Evolutionary conservation across 345 rosid species (phyloP), one percentile per base, ranked within the genome.

Genomic region (Hibiscus tridactylites): DNA sequence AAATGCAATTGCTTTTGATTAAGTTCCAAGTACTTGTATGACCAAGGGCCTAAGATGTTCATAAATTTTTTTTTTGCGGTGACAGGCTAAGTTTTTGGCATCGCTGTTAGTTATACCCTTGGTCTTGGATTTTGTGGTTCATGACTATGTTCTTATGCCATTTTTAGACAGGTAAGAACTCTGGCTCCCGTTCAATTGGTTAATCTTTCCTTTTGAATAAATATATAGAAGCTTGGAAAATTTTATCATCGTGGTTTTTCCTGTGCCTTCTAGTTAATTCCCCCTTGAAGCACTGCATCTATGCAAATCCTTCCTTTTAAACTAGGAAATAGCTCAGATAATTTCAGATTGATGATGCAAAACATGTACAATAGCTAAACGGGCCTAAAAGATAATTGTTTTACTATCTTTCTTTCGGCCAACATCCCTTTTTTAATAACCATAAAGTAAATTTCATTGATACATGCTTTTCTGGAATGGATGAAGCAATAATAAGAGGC

Each of bases 121-220:
- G 88, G 86, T 85, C 29, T 77, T 94, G 85, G 97, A 94, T 83
- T 88, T 88, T 82, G 77, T 85, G 64, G 97, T 91, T 70, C 98
- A 94, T 81, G 96, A 94, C 79, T 94, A 87, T 79, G 82, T 94
- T 61, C 93, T 94, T 61, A 83, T 94, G 98, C 97, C 98, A 13
- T 91, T 94, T 58, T 79, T 90, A 72, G 97, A 91, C 90, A 91
- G 98, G 98, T 90, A 46, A 21, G 24, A 64, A 17, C 68, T 64
- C 16, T 19, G 8, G 16, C 13, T 19, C 16, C 50, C 5, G 67
- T 61, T 61, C 24, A 39, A 37, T 17, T 19, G 31, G 8, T 62
- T 33, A 35, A 35, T 35, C 13, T n/a, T 62, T 62, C 21, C 67
- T 33, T 62, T 35, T 16, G 10, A 62, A 62, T n/a, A 35, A 33